A percentile compares a stretch with the other conserved stretches of the same genome.
Conservation (phyloP, 495 filamentous ascomycete species). For the Talaromyces trachyspermus region DNA sequence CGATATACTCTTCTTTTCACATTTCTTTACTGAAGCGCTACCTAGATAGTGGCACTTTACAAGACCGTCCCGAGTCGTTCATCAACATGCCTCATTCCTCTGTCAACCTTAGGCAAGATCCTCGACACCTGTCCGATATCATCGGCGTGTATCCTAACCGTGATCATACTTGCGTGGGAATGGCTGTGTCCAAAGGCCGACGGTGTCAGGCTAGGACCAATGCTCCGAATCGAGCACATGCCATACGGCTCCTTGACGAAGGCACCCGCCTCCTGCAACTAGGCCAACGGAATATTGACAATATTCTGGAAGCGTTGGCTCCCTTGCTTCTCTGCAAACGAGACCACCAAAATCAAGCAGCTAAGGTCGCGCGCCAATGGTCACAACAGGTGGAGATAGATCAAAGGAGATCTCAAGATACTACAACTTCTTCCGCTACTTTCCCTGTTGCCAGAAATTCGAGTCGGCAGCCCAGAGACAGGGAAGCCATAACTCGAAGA, state of each 20-base stretch:
- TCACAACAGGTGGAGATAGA: conserved; percentile 6
- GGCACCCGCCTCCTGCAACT: conserved; percentile 14
- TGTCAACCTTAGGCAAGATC: not conserved
- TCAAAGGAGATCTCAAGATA: not conserved
- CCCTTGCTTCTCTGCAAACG: conserved; percentile 19
- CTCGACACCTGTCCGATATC: conserved; percentile 18
- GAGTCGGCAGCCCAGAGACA: too few relatives aligned
- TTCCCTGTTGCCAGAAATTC: too few relatives aligned
- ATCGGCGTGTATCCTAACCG: conserved; percentile 18
- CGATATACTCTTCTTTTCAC: too few relatives aligned
- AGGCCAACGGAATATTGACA: conserved; percentile 12
- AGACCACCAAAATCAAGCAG: conserved; percentile 21
- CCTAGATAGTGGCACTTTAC: too few relatives aligned
- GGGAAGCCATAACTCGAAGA: too few relatives aligned
- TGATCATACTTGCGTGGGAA: conserved; percentile 20
- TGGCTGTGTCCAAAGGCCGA: conserved; percentile 16
- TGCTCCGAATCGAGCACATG: conserved; percentile 9
- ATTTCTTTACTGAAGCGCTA: too few relatives aligned
- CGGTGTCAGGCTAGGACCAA: conserved; percentile 19
- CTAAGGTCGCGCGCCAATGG: conserved; percentile 12
- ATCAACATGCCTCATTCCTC: not conserved
- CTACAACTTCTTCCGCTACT: too few relatives aligned
- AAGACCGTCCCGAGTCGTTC: too few relatives aligned
- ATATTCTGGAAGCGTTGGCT: conserved; percentile 18
- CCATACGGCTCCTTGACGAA: conserved; percentile 15